Evolutionary conservation across 306 rosid genomes (phyloP), one percentile per base, ranked within the genome.

Genomic region (Alnus rubra): DNA sequence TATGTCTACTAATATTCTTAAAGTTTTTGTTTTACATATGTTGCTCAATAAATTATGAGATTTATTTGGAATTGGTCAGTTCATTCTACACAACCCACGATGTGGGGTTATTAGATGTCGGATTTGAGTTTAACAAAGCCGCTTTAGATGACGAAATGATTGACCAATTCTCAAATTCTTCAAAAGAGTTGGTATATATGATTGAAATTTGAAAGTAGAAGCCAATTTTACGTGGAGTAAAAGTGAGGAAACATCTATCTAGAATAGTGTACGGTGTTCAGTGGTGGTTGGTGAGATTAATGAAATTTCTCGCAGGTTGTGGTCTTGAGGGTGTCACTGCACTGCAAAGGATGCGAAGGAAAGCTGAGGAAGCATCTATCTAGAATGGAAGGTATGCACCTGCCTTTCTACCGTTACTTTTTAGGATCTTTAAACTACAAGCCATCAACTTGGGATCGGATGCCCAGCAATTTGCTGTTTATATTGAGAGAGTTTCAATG

Each of bases 271-370:
- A 42, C 45, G 45, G 45, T 42, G 45, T 42, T 42, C 45, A 49
- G 48, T 23, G 54, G 33, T 14, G 60, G 7, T 49, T 31, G 69
- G 8, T 56, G 68, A 45, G 44, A 58, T 78, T 76, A 78, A 58
- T 63, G 55, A 71, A 12, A 62, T 75, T 74, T 74, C 50, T 63
- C 74, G 79, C 91, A 95, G 96, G 94, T 88, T 73, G 97, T 93
- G 63, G 96, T 88, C 44, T 80, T 95, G 82, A 92, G 92, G 87
- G 98, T 92, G 80, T 92, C 98, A 79, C 82, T 95, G 74, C 98
- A 95, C 84, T 95, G 98, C 87, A 95, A 83, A 87, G 98, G 93
- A 28, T 95, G 98, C 83, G 98, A 84, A 85, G 96, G 98, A 72
- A 95, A 95, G 82, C 87, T 95, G 71, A 91, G 93, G 84, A 95